These are phyloP conservation scores for Fibroporia radiculosa DNA, from an alignment of 768 basidiomycete genomes.

Conservation along the genomic window DNA sequence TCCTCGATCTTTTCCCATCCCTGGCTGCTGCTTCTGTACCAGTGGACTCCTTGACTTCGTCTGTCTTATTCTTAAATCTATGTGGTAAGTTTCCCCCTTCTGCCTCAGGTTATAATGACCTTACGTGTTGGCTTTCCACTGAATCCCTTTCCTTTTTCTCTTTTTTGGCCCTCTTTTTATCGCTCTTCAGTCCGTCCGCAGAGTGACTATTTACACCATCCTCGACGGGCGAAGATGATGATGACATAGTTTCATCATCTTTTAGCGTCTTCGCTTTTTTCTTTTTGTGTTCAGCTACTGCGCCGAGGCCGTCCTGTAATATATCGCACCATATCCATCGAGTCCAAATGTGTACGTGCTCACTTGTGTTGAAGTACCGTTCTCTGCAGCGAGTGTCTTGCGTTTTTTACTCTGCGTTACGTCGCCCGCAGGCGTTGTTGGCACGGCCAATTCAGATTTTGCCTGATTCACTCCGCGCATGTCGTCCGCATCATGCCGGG, in stretches of 20 bases:
- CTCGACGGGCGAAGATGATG: conserved; percentile 3
- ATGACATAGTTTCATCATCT: neutral
- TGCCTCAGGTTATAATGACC: conserved; percentile 1
- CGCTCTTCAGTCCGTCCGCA: conserved; percentile 10
- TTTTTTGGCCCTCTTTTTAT: conserved; percentile 24
- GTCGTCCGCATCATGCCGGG: no score
- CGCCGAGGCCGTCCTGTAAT: neutral
- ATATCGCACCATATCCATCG: neutral
- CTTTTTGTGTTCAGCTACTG: conserved; percentile 15
- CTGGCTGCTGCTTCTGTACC: conserved; percentile 10
- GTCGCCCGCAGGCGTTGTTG: no score
- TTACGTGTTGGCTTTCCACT: conserved; percentile 11
- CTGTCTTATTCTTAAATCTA: conserved; percentile 7
- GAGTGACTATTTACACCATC: conserved; percentile 3
- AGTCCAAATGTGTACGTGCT: neutral
- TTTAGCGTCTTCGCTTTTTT: conserved; percentile 17
- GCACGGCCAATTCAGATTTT: no score
- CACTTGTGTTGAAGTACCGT: conserved; percentile 9
- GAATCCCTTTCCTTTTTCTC: conserved; percentile 15
- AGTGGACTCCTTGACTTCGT: conserved; percentile 3
- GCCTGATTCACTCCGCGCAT: no score
- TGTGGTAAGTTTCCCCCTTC: no score
- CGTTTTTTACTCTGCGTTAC: conserved; percentile 21
- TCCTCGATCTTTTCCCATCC: conserved; percentile 19
- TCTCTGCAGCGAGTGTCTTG: conserved; percentile 14